Evolutionary conservation across 2,329 filamentous ascomycete genomes (phyloP), one percentile per base, ranked within the genome.

Genomic region (Botrytis sinoallii): DNA sequence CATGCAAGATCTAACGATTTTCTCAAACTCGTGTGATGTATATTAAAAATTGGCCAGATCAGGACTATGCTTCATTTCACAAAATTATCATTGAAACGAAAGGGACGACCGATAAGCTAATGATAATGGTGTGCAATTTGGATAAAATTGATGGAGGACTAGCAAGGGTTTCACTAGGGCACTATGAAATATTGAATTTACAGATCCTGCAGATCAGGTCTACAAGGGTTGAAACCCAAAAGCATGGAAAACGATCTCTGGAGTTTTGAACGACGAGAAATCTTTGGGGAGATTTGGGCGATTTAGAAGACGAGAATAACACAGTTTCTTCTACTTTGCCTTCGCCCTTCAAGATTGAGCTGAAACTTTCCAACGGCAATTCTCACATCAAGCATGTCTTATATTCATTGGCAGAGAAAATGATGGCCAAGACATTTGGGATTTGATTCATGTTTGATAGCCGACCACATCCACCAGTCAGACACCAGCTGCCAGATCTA

Each of bases 111-210:
- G 70, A 67, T 72, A 72, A 66, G 70, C 42, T 65, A 66, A 71
- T 66, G 60, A 65, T 67, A n/a, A 60, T 25, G 18, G 42, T 70
- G 38, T 70, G 52, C 52, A 52, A 71, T 72, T 67, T 65, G 70
- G 46, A 72, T 72, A 72, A 72, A 72, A 67, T 67, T 48, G 61
- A 72, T 67, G 70, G 48, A 63, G 59, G 61, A 59, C 60, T 72
- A 64, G 44, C 48, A 59, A n/a, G 61, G 63, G 68, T 71, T 61
- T 72, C 63, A 55, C 65, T 29, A 40, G 22, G 20, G 22, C 60
- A 71, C 32, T 40, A 63, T 59, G 70, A 75, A 78, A 67, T 78
- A 78, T 78, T 76, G 76, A 75, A 73, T 77, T 70, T 65, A 65
- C 44, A 72, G 72, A 77, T 77, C 73, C 75, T 75, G 76, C 76